Evolutionary conservation across 352 stramenopile species (phyloP).

Genomic region (Elongisporangium undulatum): DNA sequence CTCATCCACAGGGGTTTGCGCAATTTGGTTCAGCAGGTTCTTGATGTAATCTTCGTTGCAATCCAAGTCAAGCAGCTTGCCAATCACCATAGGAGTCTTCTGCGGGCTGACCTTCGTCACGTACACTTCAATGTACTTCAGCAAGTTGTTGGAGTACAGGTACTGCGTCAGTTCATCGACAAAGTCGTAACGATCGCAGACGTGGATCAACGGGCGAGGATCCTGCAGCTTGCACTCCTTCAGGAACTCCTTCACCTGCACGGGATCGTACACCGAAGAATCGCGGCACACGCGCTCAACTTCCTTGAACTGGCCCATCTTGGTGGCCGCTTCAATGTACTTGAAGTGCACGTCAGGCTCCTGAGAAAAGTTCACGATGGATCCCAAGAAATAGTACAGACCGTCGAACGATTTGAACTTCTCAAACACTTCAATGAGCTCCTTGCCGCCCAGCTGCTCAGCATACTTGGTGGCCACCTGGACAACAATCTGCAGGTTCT

Average conservation of each 20-base stretch:
- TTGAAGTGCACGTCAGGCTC: constrained; percentile 99
- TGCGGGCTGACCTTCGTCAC: constrained; percentile 96
- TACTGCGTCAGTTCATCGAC: constrained; percentile 99
- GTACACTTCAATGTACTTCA: constrained; percentile 99
- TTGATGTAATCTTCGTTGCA: constrained; percentile 99
- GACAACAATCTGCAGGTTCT: constrained; percentile 99
- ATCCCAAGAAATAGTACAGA: constrained; percentile 99
- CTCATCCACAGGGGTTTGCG: constrained; percentile 94
- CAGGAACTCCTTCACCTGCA: constrained; percentile 99
- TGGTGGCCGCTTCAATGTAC: constrained; percentile 99
- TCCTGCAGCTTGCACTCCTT: constrained; percentile 99
- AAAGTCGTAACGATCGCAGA: constrained; percentile 99
- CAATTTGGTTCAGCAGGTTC: constrained; percentile 98
- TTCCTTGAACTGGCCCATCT: constrained; percentile 99
- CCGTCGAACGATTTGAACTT: constrained; percentile 98
- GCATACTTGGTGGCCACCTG: constrained; percentile 96
- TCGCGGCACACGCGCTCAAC: constrained; percentile 99
- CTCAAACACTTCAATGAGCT: constrained; percentile 99
- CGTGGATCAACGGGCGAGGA: constrained; percentile 98
- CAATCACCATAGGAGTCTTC: constrained; percentile 98
- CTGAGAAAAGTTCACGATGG: constrained; percentile 98
- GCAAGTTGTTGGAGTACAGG: constrained; percentile 99
- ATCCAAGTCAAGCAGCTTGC: constrained; percentile 98
- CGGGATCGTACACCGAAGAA: constrained; percentile 98
- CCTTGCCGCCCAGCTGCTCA: constrained; percentile 90